Evolutionary conservation across 371 early-diverging fungal species (phyloP).

Genomic region (Rhizopus arrhizus): DNA sequence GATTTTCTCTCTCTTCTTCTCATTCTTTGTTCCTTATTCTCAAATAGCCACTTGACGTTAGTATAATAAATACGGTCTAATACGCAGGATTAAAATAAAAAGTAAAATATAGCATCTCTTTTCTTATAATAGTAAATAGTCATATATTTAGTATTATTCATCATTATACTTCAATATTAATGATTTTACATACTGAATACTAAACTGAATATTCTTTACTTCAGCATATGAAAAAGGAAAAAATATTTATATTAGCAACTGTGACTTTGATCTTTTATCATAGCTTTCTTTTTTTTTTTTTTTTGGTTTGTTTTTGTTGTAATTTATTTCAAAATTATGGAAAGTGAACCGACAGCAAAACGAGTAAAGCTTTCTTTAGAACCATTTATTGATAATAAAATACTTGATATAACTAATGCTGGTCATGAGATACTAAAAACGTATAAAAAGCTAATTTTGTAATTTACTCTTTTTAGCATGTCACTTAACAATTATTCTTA

Average conservation of each 20-base stretch:
- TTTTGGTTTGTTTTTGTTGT: neutral
- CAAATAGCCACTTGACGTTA: no score
- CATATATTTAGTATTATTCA: no score
- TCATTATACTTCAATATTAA: no score
- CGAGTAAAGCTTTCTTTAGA: conserved; percentile 61
- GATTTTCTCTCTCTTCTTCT: conserved; percentile 1
- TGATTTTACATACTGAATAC: no score
- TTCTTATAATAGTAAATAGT: no score
- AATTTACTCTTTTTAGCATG: neutral
- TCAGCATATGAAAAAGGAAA: neutral
- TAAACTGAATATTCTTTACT: no score
- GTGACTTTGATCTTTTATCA: neutral
- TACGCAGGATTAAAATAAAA: no score
- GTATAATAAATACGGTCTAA: no score
- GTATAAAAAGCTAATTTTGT: conserved; percentile 30
- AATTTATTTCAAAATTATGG: conserved; percentile 18
- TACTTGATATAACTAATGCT: conserved; percentile 57
- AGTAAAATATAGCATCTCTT: no score
- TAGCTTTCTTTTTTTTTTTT: neutral
- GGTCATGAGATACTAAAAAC: conserved; percentile 59
- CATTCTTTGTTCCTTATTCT: neutral
- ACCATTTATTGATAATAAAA: conserved; percentile 50
- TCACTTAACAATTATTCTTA: conserved; percentile 13
- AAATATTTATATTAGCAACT: neutral
- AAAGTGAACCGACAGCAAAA: conserved; percentile 34